These are phyloP conservation scores for Globisporangium sylvaticum DNA, from an alignment of 352 stramenopile genomes.

Conservation along the genomic window DNA sequence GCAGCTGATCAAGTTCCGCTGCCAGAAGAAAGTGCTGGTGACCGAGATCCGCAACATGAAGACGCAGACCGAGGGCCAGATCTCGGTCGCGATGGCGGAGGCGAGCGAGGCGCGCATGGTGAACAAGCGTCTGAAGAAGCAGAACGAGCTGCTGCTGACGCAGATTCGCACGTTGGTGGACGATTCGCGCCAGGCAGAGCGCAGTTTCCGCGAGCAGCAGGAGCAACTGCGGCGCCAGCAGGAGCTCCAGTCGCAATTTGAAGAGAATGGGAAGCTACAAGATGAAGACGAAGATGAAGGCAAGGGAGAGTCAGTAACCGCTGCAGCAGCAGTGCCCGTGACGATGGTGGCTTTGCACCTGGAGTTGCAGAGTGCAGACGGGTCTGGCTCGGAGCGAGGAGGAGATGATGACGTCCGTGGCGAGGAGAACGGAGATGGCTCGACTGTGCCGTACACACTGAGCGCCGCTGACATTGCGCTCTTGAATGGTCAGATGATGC, in stretches of 20 bases:
- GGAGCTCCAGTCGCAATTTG: slow-evolving; percentile 14
- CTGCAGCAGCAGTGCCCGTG: not conserved
- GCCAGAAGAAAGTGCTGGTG: slow-evolving; percentile 72
- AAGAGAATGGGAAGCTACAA: slow-evolving; percentile 2
- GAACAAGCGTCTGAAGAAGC: slow-evolving; percentile 75
- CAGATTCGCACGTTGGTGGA: slow-evolving; percentile 76
- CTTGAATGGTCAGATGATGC: slow-evolving; percentile 47
- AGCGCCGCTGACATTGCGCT: slow-evolving; percentile 66
- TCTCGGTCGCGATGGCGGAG: slow-evolving; percentile 80
- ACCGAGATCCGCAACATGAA: slow-evolving; percentile 79
- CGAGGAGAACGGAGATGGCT: slow-evolving; percentile 7
- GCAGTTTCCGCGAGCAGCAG: slow-evolving; percentile 34
- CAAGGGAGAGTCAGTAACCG: slow-evolving; percentile 12
- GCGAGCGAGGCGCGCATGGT: slow-evolving; percentile 85
- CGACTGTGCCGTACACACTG: slow-evolving; percentile 60
- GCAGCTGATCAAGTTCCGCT: slow-evolving; percentile 71
- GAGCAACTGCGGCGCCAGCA: slow-evolving; percentile 25
- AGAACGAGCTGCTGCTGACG: slow-evolving; percentile 77
- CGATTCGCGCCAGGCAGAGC: slow-evolving; percentile 44
- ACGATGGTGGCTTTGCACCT: not conserved
- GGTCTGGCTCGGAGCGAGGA: not conserved
- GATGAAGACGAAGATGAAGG: slow-evolving; percentile 6
- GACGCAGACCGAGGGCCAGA: slow-evolving; percentile 66
- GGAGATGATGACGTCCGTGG: not conserved
- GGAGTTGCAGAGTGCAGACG: not conserved